Evolutionary conservation across 148 eudicot species (phyloP).

Genomic region (Dianthus caryophyllus): DNA sequence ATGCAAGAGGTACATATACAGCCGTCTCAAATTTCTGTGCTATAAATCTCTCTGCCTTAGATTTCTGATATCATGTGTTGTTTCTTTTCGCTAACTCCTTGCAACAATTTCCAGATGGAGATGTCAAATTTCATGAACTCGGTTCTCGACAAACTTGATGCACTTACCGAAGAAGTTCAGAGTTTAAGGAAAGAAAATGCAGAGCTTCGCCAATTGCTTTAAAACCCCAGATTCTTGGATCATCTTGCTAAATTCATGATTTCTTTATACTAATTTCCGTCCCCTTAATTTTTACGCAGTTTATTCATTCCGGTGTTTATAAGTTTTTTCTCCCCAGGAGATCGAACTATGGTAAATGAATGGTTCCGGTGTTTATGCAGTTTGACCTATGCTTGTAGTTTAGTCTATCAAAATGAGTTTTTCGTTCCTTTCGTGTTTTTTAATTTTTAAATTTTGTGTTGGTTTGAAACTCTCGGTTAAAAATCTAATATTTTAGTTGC

Average conservation of each 20-base stretch:
- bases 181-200: constrained; percentile 65
- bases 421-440: neutral
- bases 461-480: neutral
- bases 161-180: constrained; percentile 68
- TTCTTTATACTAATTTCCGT: neutral
- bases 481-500: no score
- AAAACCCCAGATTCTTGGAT: constrained; percentile 13
- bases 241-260: neutral
- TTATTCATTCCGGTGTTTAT: neutral
- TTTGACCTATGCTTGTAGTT: neutral
- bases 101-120: constrained; percentile 50
- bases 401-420: neutral
- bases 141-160: constrained; percentile 67
- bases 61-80: neutral
- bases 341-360: no score
- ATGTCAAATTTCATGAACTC: constrained; percentile 54
- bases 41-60: neutral
- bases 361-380: neutral
- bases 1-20: constrained; percentile 75
- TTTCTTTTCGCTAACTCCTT: neutral
- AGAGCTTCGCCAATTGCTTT: constrained; percentile 69
- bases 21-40: neutral
- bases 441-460: neutral
- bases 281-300: neutral
- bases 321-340: no score